Evolutionary conservation across 2,329 filamentous ascomycete genomes (phyloP).

Genomic region (Periconia macrospinosa): DNA sequence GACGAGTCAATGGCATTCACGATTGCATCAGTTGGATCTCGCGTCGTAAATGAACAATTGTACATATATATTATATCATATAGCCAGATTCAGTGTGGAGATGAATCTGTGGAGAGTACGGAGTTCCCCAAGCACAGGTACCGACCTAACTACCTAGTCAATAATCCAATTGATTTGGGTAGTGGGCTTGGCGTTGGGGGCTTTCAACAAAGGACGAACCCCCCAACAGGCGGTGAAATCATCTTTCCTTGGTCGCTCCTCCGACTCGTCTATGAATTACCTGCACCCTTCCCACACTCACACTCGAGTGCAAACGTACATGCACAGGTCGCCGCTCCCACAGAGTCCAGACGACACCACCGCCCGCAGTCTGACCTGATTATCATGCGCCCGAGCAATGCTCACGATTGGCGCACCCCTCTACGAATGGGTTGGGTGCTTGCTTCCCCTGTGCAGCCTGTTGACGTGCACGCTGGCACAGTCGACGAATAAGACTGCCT

Average conservation of each 20-base stretch:
- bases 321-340: neutral
- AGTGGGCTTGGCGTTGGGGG: neutral
- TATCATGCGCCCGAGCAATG: conserved; percentile 42
- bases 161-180: neutral
- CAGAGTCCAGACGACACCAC: neutral
- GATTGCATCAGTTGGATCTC: no score
- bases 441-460: conserved; percentile 36
- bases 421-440: conserved; percentile 39
- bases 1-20: no score
- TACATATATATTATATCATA: no score
- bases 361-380: conserved; percentile 30
- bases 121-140: no score
- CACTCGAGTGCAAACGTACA: conserved; percentile 6
- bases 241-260: no score
- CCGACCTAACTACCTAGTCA: no score
- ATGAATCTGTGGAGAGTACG: no score
- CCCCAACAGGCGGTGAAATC: conserved; percentile 20
- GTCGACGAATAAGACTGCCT: conserved; percentile 35
- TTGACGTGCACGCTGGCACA: conserved; percentile 27
- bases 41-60: no score
- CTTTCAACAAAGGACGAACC: conserved; percentile 5
- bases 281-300: neutral
- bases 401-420: conserved; percentile 41
- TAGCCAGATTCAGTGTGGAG: no score
- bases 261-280: neutral